A percentile compares a stretch with the other conserved stretches of the same genome.
phyloP scores from a whole-genome alignment of 169 alveolate genomes.

The Cyclospora cayetanensis region DNA sequence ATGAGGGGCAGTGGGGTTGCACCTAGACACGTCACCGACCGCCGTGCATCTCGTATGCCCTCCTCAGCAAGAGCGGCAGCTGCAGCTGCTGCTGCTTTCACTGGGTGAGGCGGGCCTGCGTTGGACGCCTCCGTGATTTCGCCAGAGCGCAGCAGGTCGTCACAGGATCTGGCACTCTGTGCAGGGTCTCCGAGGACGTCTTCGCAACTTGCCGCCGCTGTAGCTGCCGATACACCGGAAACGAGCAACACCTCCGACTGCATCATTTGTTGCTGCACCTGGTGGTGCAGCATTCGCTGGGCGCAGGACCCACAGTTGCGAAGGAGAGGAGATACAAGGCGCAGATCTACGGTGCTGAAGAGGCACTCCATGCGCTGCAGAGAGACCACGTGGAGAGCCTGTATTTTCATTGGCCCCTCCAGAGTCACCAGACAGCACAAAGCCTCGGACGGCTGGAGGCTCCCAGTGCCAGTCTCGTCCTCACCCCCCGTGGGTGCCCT shows the following conservation, averaged over 20 bases:
- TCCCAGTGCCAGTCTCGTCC: not conserved
- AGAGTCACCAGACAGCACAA: conserved; percentile 16
- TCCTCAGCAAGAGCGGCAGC: conserved; percentile 40
- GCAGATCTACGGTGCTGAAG: conserved; percentile 51
- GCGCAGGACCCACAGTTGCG: conserved; percentile 39
- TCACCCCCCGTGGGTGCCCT: not conserved
- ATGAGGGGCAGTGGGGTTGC: conserved; percentile 31
- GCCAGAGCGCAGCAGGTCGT: not conserved
- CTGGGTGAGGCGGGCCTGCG: not conserved
- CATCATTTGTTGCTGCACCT: conserved; percentile 11
- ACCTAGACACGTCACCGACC: conserved; percentile 5
- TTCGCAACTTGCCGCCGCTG: not conserved
- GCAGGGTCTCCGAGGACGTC: not conserved
- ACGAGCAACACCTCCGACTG: not conserved
- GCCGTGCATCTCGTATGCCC: not conserved
- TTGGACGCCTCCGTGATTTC: not conserved
- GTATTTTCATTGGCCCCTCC: not conserved
- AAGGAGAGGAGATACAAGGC: conserved; percentile 45
- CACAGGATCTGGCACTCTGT: not conserved
- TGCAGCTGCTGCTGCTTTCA: conserved; percentile 34
- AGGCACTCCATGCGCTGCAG: conserved; percentile 40
- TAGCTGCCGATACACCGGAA: not conserved
- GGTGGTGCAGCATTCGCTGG: conserved; percentile 33
- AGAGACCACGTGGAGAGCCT: conserved; percentile 45
- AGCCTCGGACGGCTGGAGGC: not conserved